phyloP scores from a whole-genome alignment of 345 rosid genomes.

The Ceriops tagal region DNA sequence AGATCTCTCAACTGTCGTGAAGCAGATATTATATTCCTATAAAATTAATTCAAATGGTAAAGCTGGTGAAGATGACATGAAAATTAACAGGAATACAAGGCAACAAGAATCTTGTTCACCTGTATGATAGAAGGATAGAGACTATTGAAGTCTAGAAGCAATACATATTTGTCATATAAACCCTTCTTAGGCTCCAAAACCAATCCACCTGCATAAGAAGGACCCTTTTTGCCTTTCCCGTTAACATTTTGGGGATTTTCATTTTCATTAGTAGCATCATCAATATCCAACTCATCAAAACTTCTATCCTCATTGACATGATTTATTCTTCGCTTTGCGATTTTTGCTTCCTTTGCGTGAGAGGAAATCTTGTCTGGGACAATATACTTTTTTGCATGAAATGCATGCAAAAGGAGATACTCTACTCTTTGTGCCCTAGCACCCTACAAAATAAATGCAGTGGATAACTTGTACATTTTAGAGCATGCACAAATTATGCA shows the following conservation, averaged over 20 bases:
- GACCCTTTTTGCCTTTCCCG: slow-evolving; percentile 73
- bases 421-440: slow-evolving; percentile 98
- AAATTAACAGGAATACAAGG: slow-evolving; percentile 9
- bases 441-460: slow-evolving; percentile 51
- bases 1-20: slow-evolving; percentile 88
- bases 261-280: slow-evolving; percentile 39
- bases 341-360: slow-evolving; percentile 49
- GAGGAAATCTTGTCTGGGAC: slow-evolving; percentile 83
- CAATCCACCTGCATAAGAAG: slow-evolving; percentile 92
- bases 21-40: slow-evolving; percentile 96
- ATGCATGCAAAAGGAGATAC: slow-evolving; percentile 87
- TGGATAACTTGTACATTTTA: slow-evolving; percentile 5
- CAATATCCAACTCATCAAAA: slow-evolving; percentile 46
- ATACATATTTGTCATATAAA: slow-evolving; percentile 83
- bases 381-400: slow-evolving; percentile 81
- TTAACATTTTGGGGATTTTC: slow-evolving; percentile 39
- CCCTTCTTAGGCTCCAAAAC: slow-evolving; percentile 98
- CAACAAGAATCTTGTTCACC: slow-evolving; percentile 41
- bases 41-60: slow-evolving; percentile 19
- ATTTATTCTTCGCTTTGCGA: slow-evolving; percentile 49
- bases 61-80: slow-evolving; percentile 1
- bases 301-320: slow-evolving; percentile 43
- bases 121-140: slow-evolving; percentile 99
- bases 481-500: background rate
- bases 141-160: slow-evolving; percentile 96